Percentiles rank a stretch among this genome's conserved stretches.
Evolutionary conservation across 805 yeast genomes (phyloP).

Genomic region (Wickerhamomyces sydowiorum): DNA sequence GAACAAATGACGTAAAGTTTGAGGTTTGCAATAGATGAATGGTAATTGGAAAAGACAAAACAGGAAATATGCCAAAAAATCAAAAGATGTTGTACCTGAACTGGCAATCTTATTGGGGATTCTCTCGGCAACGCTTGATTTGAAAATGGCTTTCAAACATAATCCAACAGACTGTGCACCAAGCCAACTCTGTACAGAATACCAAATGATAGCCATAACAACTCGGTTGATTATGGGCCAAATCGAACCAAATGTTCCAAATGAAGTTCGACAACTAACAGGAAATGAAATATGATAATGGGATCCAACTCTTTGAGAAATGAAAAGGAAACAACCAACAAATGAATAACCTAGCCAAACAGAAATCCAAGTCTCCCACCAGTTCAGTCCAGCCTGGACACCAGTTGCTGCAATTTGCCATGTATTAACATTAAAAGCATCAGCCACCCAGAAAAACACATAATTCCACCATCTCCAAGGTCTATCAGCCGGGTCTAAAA

Average conservation of each 20-base stretch:
- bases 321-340: slow-evolving; percentile 62
- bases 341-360: slow-evolving; percentile 81
- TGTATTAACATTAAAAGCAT: slow-evolving; percentile 83
- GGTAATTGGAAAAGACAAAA: slow-evolving; percentile 82
- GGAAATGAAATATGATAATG: slow-evolving; percentile 83
- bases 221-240: slow-evolving; percentile 91
- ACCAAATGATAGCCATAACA: slow-evolving; percentile 86
- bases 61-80: slow-evolving; percentile 69
- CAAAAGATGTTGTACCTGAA: slow-evolving; percentile 64
- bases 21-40: slow-evolving; percentile 76
- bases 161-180: slow-evolving; percentile 79
- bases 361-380: slow-evolving; percentile 92
- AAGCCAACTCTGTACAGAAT: slow-evolving; percentile 78
- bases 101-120: slow-evolving; percentile 58
- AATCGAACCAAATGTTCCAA: slow-evolving; percentile 80
- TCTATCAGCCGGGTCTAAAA: slow-evolving; percentile 58
- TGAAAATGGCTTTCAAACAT: slow-evolving; percentile 75
- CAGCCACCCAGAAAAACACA: slow-evolving; percentile 82
- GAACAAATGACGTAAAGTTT: slow-evolving; percentile 75
- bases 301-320: slow-evolving; percentile 76
- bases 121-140: slow-evolving; percentile 52
- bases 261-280: slow-evolving; percentile 71
- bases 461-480: slow-evolving; percentile 85
- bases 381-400: slow-evolving; percentile 65
- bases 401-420: slow-evolving; percentile 92